Conservation (phyloP, 192 early-diverging fungal genomes). For the Coemansia sp. region DNA sequence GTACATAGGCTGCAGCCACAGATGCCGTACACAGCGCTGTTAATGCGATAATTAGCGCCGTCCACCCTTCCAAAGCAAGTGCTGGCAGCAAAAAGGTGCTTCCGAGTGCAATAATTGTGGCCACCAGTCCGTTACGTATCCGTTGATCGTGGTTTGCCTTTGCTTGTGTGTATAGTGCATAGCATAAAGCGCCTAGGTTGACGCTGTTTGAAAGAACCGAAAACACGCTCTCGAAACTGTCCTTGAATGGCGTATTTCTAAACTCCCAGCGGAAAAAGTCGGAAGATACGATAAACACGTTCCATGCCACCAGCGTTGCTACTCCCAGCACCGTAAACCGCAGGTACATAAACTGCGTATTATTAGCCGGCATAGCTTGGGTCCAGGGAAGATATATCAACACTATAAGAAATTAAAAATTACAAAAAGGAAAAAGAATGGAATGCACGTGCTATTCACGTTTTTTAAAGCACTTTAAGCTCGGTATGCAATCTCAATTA, state of each 20-base stretch:
- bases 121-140: slow-evolving; percentile 41
- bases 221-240: slow-evolving; percentile 77
- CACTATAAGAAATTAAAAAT: not conserved
- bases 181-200: slow-evolving; percentile 58
- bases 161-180: slow-evolving; percentile 46
- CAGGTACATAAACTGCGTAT: slow-evolving; percentile 38
- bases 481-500: too few relatives aligned
- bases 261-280: slow-evolving; percentile 67
- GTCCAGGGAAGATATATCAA: not conserved
- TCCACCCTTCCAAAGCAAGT: slow-evolving; percentile 47
- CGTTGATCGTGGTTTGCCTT: slow-evolving; percentile 40
- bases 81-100: slow-evolving; percentile 55
- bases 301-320: slow-evolving; percentile 75
- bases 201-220: slow-evolving; percentile 58
- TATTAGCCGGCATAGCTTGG: slow-evolving; percentile 11
- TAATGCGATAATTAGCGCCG: slow-evolving; percentile 51
- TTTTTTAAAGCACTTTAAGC: too few relatives aligned
- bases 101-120: slow-evolving; percentile 54
- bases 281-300: slow-evolving; percentile 72
- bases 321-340: slow-evolving; percentile 67
- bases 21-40: slow-evolving; percentile 55
- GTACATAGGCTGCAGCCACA: slow-evolving; percentile 62
- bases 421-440: not conserved
- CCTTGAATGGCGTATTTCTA: slow-evolving; percentile 56
- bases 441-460: not conserved